phyloP scores from a whole-genome alignment of 345 rosid species.

The Brassica carinata region DNA sequence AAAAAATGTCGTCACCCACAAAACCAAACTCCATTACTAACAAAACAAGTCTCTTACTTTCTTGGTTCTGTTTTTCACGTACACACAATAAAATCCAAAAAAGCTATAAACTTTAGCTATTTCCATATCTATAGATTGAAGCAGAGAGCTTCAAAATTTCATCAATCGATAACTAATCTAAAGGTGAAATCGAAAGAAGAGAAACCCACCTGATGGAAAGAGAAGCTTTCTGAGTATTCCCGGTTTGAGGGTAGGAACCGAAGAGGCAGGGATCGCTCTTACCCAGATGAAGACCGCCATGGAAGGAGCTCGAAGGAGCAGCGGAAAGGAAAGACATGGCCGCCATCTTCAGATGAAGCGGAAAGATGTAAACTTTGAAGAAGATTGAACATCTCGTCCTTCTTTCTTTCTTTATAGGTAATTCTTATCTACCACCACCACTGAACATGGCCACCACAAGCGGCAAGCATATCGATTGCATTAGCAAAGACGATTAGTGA shows the following conservation, averaged over 20 bases:
- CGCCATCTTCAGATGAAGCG: background rate
- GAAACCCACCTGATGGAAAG: constrained; percentile 36
- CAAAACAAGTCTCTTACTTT: background rate
- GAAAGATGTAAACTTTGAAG: background rate
- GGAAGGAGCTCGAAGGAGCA: constrained; percentile 9
- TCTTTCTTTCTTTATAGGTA: background rate
- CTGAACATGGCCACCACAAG: constrained; percentile 21
- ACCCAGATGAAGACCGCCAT: constrained; percentile 16
- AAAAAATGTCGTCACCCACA: background rate
- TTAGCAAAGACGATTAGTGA: background rate
- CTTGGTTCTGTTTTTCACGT: constrained; percentile 10
- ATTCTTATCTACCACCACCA: background rate
- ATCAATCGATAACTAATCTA: constrained; percentile 2
- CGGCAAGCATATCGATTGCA: background rate
- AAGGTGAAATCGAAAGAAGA: background rate
- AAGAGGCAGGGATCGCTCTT: constrained; percentile 24
- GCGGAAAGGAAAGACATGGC: constrained; percentile 29
- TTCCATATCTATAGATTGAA: constrained; percentile 6
- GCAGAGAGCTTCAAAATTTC: background rate
- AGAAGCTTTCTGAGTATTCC: constrained; percentile 17
- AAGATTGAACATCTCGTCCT: background rate
- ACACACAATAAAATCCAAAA: background rate
- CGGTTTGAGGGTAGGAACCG: constrained; percentile 24
- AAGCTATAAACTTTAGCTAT: background rate
- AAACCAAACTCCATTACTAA: constrained; percentile 18